phyloP scores from a whole-genome alignment of 495 filamentous ascomycete species.

The Aspergillus ostianus region DNA sequence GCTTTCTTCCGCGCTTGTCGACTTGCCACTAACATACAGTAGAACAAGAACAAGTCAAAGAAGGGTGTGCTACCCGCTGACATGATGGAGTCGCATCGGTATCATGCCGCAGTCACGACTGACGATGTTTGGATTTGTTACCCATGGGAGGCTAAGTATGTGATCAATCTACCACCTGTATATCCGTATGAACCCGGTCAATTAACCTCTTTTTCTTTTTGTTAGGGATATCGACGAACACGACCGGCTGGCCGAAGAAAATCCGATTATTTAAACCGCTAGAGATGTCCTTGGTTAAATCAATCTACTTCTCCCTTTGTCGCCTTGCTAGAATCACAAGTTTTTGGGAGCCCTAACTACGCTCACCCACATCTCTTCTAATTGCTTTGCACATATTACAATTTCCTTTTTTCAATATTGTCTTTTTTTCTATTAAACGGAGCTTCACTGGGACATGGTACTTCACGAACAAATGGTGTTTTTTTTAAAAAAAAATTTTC shows the following conservation, averaged over 20 bases:
- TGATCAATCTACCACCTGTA: slow-evolving; percentile 11
- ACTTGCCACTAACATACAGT: slow-evolving; percentile 12
- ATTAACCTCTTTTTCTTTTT: slow-evolving; percentile 13
- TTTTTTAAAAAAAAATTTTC: background rate
- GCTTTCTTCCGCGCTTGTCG: background rate
- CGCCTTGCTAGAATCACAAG: background rate
- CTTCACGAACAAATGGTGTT: slow-evolving; percentile 19
- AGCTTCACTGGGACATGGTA: slow-evolving; percentile 17
- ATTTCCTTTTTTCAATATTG: background rate
- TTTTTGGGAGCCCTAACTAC: background rate
- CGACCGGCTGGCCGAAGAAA: slow-evolving; percentile 64
- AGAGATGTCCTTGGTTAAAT: background rate
- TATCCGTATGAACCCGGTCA: background rate
- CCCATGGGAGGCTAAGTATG: slow-evolving; percentile 92
- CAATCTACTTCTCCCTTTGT: background rate
- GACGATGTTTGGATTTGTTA: slow-evolving; percentile 98
- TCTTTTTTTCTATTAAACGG: slow-evolving; percentile 4
- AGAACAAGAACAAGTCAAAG: slow-evolving; percentile 97
- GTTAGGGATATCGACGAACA: slow-evolving; percentile 87
- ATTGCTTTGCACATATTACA: slow-evolving; percentile 11
- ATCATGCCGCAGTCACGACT: slow-evolving; percentile 83
- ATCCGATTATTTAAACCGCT: slow-evolving; percentile 28
- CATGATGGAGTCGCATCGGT: slow-evolving; percentile 72
- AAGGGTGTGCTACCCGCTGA: slow-evolving; percentile 81
- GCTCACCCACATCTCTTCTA: slow-evolving; percentile 4